Evolutionary conservation across 2,329 filamentous ascomycete genomes (phyloP).

Genomic region (Phaeosphaeria sp.): DNA sequence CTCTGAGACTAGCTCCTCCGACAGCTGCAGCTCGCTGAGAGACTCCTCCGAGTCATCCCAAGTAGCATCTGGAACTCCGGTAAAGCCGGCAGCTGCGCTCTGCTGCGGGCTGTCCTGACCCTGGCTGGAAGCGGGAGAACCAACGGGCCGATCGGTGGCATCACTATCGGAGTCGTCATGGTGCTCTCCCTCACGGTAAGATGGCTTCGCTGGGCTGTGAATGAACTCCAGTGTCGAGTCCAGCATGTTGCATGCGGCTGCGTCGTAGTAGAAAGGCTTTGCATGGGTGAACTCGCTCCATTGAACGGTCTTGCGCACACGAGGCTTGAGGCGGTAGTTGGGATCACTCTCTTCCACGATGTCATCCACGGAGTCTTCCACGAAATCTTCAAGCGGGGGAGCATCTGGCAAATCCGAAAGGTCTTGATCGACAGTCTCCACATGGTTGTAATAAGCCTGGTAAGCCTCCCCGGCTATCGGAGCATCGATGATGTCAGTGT

Average conservation of each 20-base stretch:
- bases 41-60: conserved; percentile 19
- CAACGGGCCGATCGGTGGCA: conserved; percentile 1
- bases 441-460: background rate
- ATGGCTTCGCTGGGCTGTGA: conserved; percentile 10
- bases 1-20: conserved; percentile 27
- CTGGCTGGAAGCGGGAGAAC: background rate
- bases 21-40: conserved; percentile 26
- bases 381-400: background rate
- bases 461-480: background rate
- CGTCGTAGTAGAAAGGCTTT: conserved; percentile 27
- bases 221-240: conserved; percentile 29
- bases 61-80: conserved; percentile 15
- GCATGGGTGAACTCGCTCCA: conserved; percentile 17
- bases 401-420: background rate
- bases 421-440: conserved; percentile 4
- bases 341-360: background rate
- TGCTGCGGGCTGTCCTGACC: background rate
- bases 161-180: conserved; percentile 15
- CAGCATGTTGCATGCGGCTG: conserved; percentile 30
- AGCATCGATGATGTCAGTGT: too few relatives aligned
- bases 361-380: too few relatives aligned
- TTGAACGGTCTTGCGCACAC: conserved; percentile 7
- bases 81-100: conserved; percentile 8
- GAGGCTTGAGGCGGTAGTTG: background rate
- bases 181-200: background rate